These are phyloP conservation scores for Fusarium cyanostomum DNA, from an alignment of 2,329 filamentous ascomycete genomes.

Conservation along the genomic window DNA sequence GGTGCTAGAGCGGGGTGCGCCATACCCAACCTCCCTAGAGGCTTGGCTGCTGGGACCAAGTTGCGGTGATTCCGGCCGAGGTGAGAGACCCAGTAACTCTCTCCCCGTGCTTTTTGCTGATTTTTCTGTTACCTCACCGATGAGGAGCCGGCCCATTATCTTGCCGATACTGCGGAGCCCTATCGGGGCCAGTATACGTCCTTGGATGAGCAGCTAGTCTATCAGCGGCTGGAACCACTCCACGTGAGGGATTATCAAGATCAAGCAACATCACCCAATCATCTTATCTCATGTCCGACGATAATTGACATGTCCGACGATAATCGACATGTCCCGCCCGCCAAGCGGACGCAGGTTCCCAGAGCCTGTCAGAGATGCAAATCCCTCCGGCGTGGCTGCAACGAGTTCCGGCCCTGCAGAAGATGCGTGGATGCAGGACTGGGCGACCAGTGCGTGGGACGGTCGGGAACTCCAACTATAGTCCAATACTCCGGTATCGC, in stretches of 20 bases:
- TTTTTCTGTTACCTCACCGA: constrained; percentile 24
- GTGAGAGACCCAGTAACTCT: no score
- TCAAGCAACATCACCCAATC: not conserved
- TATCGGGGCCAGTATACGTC: not conserved
- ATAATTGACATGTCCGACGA: constrained; percentile 12
- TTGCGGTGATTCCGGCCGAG: constrained; percentile 3
- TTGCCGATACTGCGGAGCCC: not conserved
- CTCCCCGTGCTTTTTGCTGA: constrained; percentile 6
- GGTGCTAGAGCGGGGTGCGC: constrained; percentile 11
- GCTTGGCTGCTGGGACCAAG: not conserved
- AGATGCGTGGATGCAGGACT: constrained; percentile 55
- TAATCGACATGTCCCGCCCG: constrained; percentile 18
- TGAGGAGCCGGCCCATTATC: constrained; percentile 5
- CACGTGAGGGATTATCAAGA: constrained; percentile 29
- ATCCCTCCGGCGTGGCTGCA: constrained; percentile 55
- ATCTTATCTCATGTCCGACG: constrained; percentile 19
- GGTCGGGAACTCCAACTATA: constrained; percentile 16
- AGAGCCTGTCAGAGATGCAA: constrained; percentile 56
- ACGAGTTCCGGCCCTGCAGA: constrained; percentile 55
- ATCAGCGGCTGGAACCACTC: not conserved
- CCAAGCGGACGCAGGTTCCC: constrained; percentile 54
- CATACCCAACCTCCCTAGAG: constrained; percentile 8
- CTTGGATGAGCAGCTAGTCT: not conserved
- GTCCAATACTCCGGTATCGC: not conserved
- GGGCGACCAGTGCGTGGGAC: constrained; percentile 49